Base-by-base conservation (phyloP, 768 basidiomycete species). In the Collybia sordida region DNA sequence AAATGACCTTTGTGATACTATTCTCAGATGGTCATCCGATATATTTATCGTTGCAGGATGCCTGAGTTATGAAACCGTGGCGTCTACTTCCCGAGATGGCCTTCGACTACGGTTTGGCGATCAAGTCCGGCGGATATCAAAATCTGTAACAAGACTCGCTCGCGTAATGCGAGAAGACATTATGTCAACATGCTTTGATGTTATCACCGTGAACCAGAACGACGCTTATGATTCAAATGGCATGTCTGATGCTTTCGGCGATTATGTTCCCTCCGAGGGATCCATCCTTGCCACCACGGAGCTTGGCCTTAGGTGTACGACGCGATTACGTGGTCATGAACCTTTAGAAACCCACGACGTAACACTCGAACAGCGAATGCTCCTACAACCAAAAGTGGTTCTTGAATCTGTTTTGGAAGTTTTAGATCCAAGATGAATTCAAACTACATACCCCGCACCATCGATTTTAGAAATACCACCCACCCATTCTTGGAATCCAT, bases 341-440 rank as follows among this genome's bases (percentile, higher is more conserved):
- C 55, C 48, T 38, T 36, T 55, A 15, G 59, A 58, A 27, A 50
- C 58, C 28, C 64, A 63, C 11, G 74, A 66, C 24, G 77, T 72
- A 27, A 63, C 57, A 21, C 64, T 82, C 37, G 88, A 88, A 45
- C 74, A 77, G 53, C 77, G 83, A 58, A 64, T 83, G 46, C 65
- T 90, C 43, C 68, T 90, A 50, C 74, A 74, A 60, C 87, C 88
- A n/a, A 90, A 87, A 63, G 86, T 90, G 3, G 81, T 90, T 35
- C 66, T 90, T 49, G 87, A 90, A 60, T 83, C 82, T n/a, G 85
- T 87, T 8, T 56, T 77, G 45, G 75, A 77, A 45, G 69, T 74
- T 21, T 62, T 78, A 53, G 65, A 71, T 40, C 61, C 59, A n/a
- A 58, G 57, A 44, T 66, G 45, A 58, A 18, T 19, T 38, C 17